These are phyloP conservation scores for Fusarium sp. DNA, from an alignment of 2,329 filamentous ascomycete genomes.

Conservation along the genomic window DNA sequence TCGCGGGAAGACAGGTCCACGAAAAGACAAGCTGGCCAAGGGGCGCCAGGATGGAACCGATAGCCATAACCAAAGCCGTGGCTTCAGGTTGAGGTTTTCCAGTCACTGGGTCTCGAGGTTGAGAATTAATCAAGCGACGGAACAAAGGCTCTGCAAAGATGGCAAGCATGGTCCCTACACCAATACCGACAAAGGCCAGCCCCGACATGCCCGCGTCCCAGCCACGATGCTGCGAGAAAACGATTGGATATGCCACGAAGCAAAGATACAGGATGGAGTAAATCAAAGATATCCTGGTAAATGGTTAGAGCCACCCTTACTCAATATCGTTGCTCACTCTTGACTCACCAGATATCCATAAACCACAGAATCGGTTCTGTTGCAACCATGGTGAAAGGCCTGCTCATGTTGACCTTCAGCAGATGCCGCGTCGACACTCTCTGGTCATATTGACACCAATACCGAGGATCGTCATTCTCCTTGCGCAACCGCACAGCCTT, in stretches of 20 bases:
- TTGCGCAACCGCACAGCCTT: constrained; percentile 73
- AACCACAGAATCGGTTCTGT: constrained; percentile 85
- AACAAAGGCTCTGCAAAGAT: constrained; percentile 76
- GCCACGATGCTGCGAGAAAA: constrained; percentile 78
- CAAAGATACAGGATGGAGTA: constrained; percentile 91
- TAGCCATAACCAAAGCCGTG: constrained; percentile 81
- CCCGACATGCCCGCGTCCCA: constrained; percentile 81
- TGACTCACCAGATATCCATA: constrained; percentile 70
- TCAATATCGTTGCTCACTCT: neutral
- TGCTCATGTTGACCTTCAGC: constrained; percentile 78
- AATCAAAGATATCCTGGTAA: constrained; percentile 76
- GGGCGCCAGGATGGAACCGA: constrained; percentile 79
- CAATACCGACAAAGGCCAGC: constrained; percentile 79
- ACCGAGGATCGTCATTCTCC: constrained; percentile 75
- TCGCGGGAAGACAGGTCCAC: constrained; percentile 82
- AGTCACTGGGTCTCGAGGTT: constrained; percentile 79
- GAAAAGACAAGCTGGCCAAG: constrained; percentile 86
- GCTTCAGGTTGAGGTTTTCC: constrained; percentile 81
- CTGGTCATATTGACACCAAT: constrained; percentile 85
- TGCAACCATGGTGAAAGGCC: constrained; percentile 80
- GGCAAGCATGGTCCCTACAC: constrained; percentile 70
- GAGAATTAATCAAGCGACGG: constrained; percentile 79
- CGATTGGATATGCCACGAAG: constrained; percentile 89
- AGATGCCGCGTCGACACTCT: constrained; percentile 71
- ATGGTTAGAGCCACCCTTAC: constrained; percentile 14